Evolutionary conservation across 176 grass and related monocot genomes (phyloP).

Genomic region (Echinochloa phyllopogon): DNA sequence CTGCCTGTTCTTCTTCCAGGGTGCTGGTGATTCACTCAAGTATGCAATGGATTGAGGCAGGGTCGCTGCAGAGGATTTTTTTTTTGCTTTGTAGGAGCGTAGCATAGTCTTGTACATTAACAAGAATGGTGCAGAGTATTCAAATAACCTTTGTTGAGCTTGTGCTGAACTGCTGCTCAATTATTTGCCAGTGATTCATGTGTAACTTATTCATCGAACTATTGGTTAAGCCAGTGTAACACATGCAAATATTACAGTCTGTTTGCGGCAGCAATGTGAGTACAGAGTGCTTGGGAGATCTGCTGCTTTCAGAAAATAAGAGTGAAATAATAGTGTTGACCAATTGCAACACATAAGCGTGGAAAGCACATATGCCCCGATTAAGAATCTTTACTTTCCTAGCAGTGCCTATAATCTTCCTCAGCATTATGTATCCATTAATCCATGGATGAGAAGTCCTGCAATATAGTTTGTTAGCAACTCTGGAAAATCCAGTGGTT

Average conservation of each 20-base stretch:
- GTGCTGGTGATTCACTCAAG: conserved; percentile 93
- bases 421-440: conserved; percentile 33
- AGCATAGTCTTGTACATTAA: conserved; percentile 48
- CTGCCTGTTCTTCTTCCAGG: conserved; percentile 91
- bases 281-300: conserved; percentile 9
- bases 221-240: background rate
- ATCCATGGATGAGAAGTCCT: conserved; percentile 47
- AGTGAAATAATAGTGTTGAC: conserved; percentile 1
- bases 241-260: conserved; percentile 32
- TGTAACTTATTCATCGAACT: conserved; percentile 40
- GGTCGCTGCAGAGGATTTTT: background rate
- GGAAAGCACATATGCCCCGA: background rate
- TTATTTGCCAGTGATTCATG: conserved; percentile 16
- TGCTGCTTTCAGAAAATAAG: conserved; percentile 14
- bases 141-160: conserved; percentile 29
- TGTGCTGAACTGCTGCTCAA: conserved; percentile 19
- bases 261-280: background rate
- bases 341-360: conserved; percentile 17
- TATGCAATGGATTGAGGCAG: conserved; percentile 75
- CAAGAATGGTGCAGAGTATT: conserved; percentile 27
- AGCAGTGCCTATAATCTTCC: background rate
- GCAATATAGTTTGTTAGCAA: conserved; percentile 35
- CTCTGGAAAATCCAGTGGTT: conserved; percentile 26
- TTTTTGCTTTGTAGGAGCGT: conserved; percentile 30
- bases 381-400: background rate